These are phyloP conservation scores for Saccharomyces hybrid DNA, from an alignment of 1,139 yeast genomes.

Conservation along the genomic window DNA sequence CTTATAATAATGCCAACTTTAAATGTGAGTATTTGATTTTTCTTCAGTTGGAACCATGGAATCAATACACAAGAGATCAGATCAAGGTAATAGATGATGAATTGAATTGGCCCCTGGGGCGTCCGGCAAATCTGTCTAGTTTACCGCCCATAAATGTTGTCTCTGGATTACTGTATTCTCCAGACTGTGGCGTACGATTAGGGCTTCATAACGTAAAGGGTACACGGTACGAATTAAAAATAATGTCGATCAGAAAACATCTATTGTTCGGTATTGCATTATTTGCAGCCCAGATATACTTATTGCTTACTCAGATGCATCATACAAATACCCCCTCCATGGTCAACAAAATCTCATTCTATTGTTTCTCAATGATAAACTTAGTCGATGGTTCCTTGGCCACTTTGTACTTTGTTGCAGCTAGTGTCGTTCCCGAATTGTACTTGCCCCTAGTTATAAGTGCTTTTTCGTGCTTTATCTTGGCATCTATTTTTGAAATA, in stretches of 20 bases:
- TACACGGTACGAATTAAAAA: conserved; percentile 44
- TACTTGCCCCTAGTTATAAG: conserved; percentile 63
- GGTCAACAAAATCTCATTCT: conserved; percentile 59
- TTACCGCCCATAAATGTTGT: conserved; percentile 51
- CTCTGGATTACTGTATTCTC: conserved; percentile 64
- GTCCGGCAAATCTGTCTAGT: conserved; percentile 48
- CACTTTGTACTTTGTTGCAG: conserved; percentile 50
- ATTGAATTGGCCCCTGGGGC: conserved; percentile 59
- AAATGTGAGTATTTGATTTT: conserved; percentile 68
- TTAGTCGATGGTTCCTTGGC: conserved; percentile 63
- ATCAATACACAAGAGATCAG: conserved; percentile 41
- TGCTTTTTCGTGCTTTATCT: conserved; percentile 59
- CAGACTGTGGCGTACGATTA: conserved; percentile 71
- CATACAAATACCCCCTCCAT: conserved; percentile 72
- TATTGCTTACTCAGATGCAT: conserved; percentile 59
- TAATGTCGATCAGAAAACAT: conserved; percentile 38
- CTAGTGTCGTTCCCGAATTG: conserved; percentile 47
- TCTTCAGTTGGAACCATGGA: conserved; percentile 59
- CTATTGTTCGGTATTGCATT: conserved; percentile 44
- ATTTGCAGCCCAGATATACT: conserved; percentile 40
- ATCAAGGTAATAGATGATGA: conserved; percentile 63
- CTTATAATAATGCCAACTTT: conserved; percentile 30
- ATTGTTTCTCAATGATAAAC: conserved; percentile 48
- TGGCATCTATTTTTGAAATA: conserved; percentile 71
- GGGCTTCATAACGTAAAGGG: conserved; percentile 45